Conservation (phyloP, 805 yeast species). For the Kuraishia cidri region DNA sequence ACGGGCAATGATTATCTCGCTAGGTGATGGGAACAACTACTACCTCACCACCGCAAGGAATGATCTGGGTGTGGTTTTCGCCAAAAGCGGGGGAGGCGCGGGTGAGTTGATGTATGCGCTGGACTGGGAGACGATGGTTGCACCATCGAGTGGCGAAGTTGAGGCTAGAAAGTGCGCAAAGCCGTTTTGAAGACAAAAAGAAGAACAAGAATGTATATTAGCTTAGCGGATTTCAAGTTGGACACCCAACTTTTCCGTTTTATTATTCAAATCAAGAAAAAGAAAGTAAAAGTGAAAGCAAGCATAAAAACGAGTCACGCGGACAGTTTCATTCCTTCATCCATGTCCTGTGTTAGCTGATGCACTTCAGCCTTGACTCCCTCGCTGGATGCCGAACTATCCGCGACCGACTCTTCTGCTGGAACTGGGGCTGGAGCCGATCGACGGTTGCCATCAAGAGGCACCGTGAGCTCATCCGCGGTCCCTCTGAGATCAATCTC, state of each 20-base stretch:
- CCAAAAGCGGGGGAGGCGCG: slow-evolving; percentile 56
- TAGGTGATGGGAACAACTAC: slow-evolving; percentile 92
- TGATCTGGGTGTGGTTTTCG: slow-evolving; percentile 91
- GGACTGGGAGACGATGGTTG: slow-evolving; percentile 94
- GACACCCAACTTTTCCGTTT: background rate
- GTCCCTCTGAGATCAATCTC: slow-evolving; percentile 70
- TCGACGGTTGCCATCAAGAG: too few species aligned
- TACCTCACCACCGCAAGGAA: slow-evolving; percentile 84
- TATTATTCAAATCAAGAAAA: too few species aligned
- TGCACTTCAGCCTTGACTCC: too few species aligned
- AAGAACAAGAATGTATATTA: background rate
- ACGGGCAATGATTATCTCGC: slow-evolving; percentile 70
- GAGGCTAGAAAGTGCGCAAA: slow-evolving; percentile 90
- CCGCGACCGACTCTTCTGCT: too few species aligned
- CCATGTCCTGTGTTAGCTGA: too few species aligned
- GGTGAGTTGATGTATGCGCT: slow-evolving; percentile 80
- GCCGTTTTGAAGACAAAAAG: slow-evolving; percentile 47
- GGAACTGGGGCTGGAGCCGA: too few species aligned
- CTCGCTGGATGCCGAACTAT: too few species aligned
- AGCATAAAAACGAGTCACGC: too few species aligned
- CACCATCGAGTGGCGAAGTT: slow-evolving; percentile 61
- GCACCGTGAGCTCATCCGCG: background rate
- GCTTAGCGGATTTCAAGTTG: background rate
- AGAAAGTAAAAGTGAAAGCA: too few species aligned
- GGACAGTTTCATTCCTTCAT: too few species aligned